Base-by-base conservation (phyloP, 2,329 filamentous ascomycete species). In the Colletotrichum zoysiae region DNA sequence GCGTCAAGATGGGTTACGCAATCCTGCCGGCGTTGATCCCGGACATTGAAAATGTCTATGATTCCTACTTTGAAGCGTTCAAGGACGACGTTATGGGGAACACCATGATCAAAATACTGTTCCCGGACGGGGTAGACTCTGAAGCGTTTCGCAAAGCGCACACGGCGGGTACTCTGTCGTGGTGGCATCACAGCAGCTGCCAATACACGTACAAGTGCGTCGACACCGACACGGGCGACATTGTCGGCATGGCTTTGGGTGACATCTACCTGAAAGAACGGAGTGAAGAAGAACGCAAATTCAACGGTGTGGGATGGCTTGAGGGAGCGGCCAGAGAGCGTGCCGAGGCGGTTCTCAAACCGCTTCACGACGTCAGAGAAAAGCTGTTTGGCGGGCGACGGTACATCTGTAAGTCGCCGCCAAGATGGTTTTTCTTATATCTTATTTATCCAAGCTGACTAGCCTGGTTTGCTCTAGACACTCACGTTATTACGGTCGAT, bases 141-240 rank as follows among this genome's bases (percentile, higher is more conserved):
- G 78, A 79, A 6, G 79, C 81, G 48, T 85, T 85, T 76, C 82
- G 84, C 50, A 81, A 83, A 65, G 80, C 77, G 4, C 85, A 87
- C 73, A 78, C 83, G 38, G 78, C 78, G 2, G 83, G 81, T 26
- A 85, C 83, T 1, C 74, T 83, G 18, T 78, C 76, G 8, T 84
- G 79, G 76, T 82, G 81, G 79, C 78, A 83, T 63, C 80, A 77
- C 16, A 81, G 77, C 69, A 76, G 79, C 16, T 77, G 78, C 23
- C 84, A 86, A 69, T 84, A 86, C 76, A 86, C 84, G 6, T 78
- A 83, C 71, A 87, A 87, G 77, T 84, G 81, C 48, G 78, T 86
- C 33, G 84, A 87, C 72, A 81, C 79, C 9, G 78, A 79, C 4
- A 83, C 80, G 0, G 81, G 81, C 9, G 79, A 82, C 44, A 81